phyloP scores from a whole-genome alignment of 805 yeast genomes.

The Maudiozyma serrabonitensis region DNA sequence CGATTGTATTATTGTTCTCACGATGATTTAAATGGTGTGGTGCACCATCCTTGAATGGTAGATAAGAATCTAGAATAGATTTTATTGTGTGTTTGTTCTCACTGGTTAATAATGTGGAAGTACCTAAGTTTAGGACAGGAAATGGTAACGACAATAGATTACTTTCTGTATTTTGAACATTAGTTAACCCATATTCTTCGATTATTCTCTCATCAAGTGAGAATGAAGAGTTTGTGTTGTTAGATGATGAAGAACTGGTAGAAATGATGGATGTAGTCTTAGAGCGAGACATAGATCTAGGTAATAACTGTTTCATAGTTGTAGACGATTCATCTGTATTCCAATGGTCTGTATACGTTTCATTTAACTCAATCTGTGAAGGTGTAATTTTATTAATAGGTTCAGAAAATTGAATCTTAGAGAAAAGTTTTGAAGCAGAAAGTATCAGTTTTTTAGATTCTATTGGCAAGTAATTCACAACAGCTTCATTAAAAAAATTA shows the following conservation, averaged over 20 bases:
- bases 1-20: not conserved
- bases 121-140: slow-evolving; percentile 24
- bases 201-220: slow-evolving; percentile 39
- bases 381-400: not conserved
- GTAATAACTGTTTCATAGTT: slow-evolving; percentile 4
- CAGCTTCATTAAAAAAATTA: slow-evolving; percentile 71
- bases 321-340: slow-evolving; percentile 29
- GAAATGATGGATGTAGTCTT: slow-evolving; percentile 19
- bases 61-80: not conserved
- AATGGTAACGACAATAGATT: slow-evolving; percentile 31
- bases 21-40: not conserved
- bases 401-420: slow-evolving; percentile 26
- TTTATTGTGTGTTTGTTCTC: slow-evolving; percentile 16
- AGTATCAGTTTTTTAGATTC: slow-evolving; percentile 57
- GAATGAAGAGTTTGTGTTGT: slow-evolving; percentile 17
- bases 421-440: slow-evolving; percentile 44
- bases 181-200: slow-evolving; percentile 48
- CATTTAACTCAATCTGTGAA: not conserved
- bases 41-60: not conserved
- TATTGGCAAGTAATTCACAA: slow-evolving; percentile 49
- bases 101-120: slow-evolving; percentile 32
- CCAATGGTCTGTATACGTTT: slow-evolving; percentile 30
- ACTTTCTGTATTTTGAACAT: slow-evolving; percentile 29
- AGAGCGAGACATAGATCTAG: slow-evolving; percentile 7
- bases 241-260: slow-evolving; percentile 14